Percentiles rank a stretch among this genome's conserved stretches.
phyloP scores from a whole-genome alignment of 306 rosid genomes.

The Pterocarpus santalinus region DNA sequence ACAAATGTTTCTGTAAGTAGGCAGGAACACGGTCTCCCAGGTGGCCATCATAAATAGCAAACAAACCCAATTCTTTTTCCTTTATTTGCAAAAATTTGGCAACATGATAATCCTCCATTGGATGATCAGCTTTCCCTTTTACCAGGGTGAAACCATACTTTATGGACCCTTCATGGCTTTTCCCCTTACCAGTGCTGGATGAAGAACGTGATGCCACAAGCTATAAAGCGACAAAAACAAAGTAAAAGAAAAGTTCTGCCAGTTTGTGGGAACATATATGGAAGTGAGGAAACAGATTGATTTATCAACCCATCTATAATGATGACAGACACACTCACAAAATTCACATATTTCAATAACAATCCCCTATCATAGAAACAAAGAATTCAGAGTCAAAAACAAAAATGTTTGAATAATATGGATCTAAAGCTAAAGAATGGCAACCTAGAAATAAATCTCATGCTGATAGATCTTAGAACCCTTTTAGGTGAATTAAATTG shows the following conservation, averaged over 20 bases:
- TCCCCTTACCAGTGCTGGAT: slow-evolving; percentile 85
- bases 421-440: not conserved
- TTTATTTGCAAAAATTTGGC: slow-evolving; percentile 76
- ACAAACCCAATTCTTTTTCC: slow-evolving; percentile 83
- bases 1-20: slow-evolving; percentile 87
- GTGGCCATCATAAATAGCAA: slow-evolving; percentile 96
- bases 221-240: slow-evolving; percentile 53
- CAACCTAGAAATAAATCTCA: no score
- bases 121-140: slow-evolving; percentile 96
- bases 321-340: no score
- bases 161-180: slow-evolving; percentile 69
- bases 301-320: not conserved
- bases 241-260: slow-evolving; percentile 37
- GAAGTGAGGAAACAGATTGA: slow-evolving; percentile 40
- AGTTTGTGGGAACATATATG: slow-evolving; percentile 21
- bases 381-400: not conserved
- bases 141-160: slow-evolving; percentile 88
- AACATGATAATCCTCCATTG: slow-evolving; percentile 99
- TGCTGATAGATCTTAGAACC: no score
- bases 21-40: slow-evolving; percentile 88
- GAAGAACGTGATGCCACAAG: slow-evolving; percentile 67
- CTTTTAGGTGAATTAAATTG: not conserved
- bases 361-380: slow-evolving; percentile 32
- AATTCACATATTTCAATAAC: not conserved
- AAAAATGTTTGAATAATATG: no score